Base-by-base conservation (phyloP, 129 eudicot genomes). In the Erigeron canadensis region DNA sequence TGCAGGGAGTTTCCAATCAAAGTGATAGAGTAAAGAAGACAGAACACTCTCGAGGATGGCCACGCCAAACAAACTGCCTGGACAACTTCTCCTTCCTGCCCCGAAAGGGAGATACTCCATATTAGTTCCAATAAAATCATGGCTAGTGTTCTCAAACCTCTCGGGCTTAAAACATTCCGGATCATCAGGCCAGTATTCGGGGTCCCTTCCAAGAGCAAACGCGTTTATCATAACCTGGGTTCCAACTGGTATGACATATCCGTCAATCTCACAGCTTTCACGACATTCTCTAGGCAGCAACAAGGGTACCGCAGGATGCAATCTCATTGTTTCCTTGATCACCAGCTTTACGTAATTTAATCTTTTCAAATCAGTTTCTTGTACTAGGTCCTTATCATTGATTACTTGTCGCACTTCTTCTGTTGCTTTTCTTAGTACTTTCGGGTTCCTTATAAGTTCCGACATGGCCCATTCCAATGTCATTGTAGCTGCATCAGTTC, bases 301-400 rank as follows among this genome's bases (percentile, higher is more conserved):
- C 4, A 57, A 21, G 15, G 63, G 62, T 4, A 57, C 41, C 11
- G 73, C 69, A 4, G 82, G 63, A 23, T 82, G 86, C 16, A 81
- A 73, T 42, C 85, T 42, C 64, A 81, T 46, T 4, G 80, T 42
- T 67, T 77, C 82, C 67, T 81, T 82, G 65, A 77, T 82, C 8
- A 77, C 86, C 6, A 34, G 50, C 39, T 82, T 78, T 40, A 78
- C 41, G 45, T 61, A 82, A 38, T 67, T 78, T 19, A 82, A n/a
- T 53, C 59, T 57, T 11, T 73, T 55, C 39, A 82, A 10, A 15
- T 78, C 78, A 8, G 74, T 2, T 55, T 82, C 80, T 3, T 59
- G 13, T 19, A 81, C 9, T 39, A 5, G 34, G 41, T 37, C 18
- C 43, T 77, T 69, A 7, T 69, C 81, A 17, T 72, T 57, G 19